Conservation (phyloP, 139 green algal species). For the Micractinium sp. region DNA sequence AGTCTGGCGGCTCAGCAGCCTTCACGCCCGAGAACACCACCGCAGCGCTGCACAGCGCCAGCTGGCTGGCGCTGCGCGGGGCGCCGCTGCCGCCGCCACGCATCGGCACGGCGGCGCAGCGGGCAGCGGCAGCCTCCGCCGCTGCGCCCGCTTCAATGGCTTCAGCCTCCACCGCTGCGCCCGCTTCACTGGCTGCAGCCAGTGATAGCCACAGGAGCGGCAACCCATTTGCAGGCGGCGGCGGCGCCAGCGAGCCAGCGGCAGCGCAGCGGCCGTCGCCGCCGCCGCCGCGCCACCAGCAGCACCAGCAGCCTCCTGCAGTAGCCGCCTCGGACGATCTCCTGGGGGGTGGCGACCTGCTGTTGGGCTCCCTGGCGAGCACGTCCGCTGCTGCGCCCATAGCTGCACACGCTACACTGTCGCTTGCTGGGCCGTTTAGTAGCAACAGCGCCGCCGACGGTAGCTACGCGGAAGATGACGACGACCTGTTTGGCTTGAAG, state of each 20-base stretch:
- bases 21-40: conserved; percentile 30
- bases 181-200: background rate
- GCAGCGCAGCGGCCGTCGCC: background rate
- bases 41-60: conserved; percentile 27
- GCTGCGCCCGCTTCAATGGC: background rate
- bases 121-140: background rate
- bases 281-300: background rate
- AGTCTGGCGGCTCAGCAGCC: background rate
- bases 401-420: background rate
- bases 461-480: conserved; percentile 13
- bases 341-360: background rate
- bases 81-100: conserved; percentile 10
- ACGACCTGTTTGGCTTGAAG: conserved; percentile 35
- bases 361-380: background rate
- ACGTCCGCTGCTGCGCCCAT: background rate
- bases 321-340: background rate
- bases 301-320: background rate
- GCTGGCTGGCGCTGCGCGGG: conserved; percentile 28
- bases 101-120: background rate
- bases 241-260: background rate
- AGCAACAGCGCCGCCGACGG: background rate
- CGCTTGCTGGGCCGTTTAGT: background rate
- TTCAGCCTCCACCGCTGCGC: background rate
- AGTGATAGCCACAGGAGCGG: background rate
- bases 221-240: background rate